Conservation (phyloP, 257 asterid genomes). For the Nicotiana tabacum region DNA sequence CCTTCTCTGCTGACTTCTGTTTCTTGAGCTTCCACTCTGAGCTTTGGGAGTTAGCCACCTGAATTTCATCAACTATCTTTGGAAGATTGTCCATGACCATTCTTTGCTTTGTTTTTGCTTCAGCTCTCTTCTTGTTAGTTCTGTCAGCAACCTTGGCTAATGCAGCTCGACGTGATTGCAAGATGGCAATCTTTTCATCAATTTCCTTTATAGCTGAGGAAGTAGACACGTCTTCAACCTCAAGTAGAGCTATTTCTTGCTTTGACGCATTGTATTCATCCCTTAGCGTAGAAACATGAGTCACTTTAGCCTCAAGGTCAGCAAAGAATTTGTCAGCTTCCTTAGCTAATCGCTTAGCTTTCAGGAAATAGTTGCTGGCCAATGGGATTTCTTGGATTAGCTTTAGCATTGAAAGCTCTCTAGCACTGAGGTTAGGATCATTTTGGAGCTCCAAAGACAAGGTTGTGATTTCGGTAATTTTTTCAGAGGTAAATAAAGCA, state of each 20-base stretch:
- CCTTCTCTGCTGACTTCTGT: conserved; percentile 26
- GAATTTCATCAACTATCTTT: conserved; percentile 32
- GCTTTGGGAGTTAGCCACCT: conserved; percentile 28
- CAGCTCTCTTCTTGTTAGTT: conserved; percentile 21
- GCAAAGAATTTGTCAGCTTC: conserved; percentile 27
- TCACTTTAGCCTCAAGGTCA: conserved; percentile 27
- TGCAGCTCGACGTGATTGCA: conserved; percentile 24
- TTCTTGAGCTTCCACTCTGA: conserved; percentile 30
- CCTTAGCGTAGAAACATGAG: conserved; percentile 19
- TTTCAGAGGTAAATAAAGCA: conserved; percentile 21
- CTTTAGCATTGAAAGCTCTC: conserved; percentile 28
- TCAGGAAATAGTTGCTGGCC: conserved; percentile 17
- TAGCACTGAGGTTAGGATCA: conserved; percentile 27
- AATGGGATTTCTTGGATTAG: conserved; percentile 29
- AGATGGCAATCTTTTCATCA: conserved; percentile 28
- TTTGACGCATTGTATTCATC: conserved; percentile 23
- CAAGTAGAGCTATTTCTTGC: conserved; percentile 26
- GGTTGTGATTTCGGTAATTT: conserved; percentile 13
- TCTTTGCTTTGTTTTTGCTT: conserved; percentile 14
- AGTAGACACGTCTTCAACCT: conserved; percentile 26
- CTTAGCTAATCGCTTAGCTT: conserved; percentile 16
- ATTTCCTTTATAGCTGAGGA: conserved; percentile 20
- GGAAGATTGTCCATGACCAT: conserved; percentile 21
- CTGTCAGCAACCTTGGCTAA: conserved; percentile 16
- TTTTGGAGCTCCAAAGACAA: conserved; percentile 26